Evolutionary conservation across 2,329 filamentous ascomycete species (phyloP).

Genomic region (Alternaria novae-zelandiae): DNA sequence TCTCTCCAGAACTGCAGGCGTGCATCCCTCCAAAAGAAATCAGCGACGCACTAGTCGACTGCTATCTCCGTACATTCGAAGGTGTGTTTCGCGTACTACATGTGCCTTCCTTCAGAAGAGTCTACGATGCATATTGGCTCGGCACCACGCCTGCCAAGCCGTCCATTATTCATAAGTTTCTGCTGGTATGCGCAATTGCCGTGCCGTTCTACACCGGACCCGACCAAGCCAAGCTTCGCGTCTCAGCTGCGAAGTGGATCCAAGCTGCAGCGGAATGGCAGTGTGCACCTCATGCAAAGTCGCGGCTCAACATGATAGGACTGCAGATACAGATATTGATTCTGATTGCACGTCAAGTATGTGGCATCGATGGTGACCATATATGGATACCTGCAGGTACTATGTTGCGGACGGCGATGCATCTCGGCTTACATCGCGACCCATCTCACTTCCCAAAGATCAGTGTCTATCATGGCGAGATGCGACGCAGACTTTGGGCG

Average conservation of each 20-base stretch:
- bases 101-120: conserved; percentile 56
- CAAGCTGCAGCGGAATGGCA: conserved; percentile 64
- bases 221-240: conserved; percentile 53
- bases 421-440: conserved; percentile 52
- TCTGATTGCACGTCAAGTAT: conserved; percentile 46
- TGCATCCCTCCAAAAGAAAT: conserved; percentile 56
- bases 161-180: conserved; percentile 61
- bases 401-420: conserved; percentile 49
- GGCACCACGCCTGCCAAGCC: conserved; percentile 47
- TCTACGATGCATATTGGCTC: conserved; percentile 61
- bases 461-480: conserved; percentile 46
- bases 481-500: conserved; percentile 43
- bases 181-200: conserved; percentile 45
- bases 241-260: conserved; percentile 56
- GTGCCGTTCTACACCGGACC: conserved; percentile 56
- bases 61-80: conserved; percentile 60
- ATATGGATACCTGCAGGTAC: conserved; percentile 49
- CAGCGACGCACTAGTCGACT: conserved; percentile 56
- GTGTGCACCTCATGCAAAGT: conserved; percentile 61
- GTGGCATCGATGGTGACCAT: conserved; percentile 45
- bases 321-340: conserved; percentile 56
- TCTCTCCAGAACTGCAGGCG: conserved; percentile 50
- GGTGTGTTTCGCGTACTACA: conserved; percentile 58
- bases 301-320: conserved; percentile 56
- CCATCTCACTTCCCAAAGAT: conserved; percentile 46